Percentiles rank a stretch among this genome's conserved stretches.
Conservation (phyloP, 352 stramenopile species). For the Peronospora tabacina region DNA sequence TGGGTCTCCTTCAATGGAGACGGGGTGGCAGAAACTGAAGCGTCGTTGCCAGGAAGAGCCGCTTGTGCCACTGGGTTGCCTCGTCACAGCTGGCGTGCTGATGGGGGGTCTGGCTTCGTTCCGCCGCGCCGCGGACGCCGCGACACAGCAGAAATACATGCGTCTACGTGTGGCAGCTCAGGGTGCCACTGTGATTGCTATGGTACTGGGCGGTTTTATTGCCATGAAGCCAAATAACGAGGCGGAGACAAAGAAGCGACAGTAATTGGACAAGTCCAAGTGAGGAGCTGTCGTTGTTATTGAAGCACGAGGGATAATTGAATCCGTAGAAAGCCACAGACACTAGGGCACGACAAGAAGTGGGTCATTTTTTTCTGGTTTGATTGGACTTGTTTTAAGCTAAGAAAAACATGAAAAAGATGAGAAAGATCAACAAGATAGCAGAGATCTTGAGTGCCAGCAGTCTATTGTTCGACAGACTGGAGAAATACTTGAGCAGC, state of each 20-base stretch:
- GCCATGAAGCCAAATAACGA: slow-evolving; percentile 44
- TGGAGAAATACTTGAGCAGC: slow-evolving; percentile 80
- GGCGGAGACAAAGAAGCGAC: slow-evolving; percentile 12
- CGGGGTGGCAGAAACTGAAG: slow-evolving; percentile 75
- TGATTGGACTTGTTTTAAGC: slow-evolving; percentile 34
- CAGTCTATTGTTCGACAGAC: slow-evolving; percentile 82
- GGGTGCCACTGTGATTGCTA: slow-evolving; percentile 57
- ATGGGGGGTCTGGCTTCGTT: slow-evolving; percentile 61
- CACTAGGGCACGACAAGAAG: no score
- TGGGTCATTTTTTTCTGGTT: slow-evolving; percentile 5
- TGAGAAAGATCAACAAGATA: slow-evolving; percentile 84
- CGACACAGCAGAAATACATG: slow-evolving; percentile 81
- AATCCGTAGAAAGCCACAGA: background rate
- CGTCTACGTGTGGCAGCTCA: slow-evolving; percentile 62
- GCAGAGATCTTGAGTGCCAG: slow-evolving; percentile 77
- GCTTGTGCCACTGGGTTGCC: slow-evolving; percentile 63
- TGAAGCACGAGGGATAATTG: background rate
- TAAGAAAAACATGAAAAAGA: slow-evolving; percentile 88
- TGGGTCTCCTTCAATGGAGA: slow-evolving; percentile 42
- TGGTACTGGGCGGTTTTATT: slow-evolving; percentile 64
- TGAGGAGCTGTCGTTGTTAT: background rate
- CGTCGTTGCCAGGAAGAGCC: slow-evolving; percentile 63
- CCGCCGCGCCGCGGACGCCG: slow-evolving; percentile 47
- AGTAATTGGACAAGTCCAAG: background rate
- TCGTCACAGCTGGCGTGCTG: slow-evolving; percentile 56